Evolutionary conservation across 345 rosid species (phyloP).

Genomic region (Salix brachista): DNA sequence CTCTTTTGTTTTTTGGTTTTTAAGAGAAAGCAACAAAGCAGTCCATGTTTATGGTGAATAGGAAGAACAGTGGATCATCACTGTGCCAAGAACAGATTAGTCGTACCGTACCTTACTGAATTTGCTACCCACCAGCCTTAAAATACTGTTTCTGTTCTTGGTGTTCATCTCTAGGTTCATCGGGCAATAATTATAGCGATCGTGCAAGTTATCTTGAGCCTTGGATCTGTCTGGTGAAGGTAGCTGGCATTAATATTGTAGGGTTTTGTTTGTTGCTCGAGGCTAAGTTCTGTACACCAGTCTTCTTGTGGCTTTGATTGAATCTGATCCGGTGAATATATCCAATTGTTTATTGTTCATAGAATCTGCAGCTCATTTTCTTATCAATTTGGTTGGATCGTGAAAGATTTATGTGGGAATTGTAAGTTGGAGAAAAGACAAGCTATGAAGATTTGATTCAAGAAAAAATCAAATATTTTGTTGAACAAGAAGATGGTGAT

Average conservation of each 20-base stretch:
- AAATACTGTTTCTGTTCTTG: background rate
- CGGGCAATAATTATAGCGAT: background rate
- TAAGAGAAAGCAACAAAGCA: too few relatives aligned
- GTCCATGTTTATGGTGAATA: too few relatives aligned
- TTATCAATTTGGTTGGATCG: background rate
- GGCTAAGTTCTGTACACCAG: background rate
- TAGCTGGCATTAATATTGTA: slow-evolving; percentile 16
- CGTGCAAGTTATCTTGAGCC: background rate
- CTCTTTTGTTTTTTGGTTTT: too few relatives aligned
- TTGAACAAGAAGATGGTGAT: background rate
- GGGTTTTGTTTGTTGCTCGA: background rate
- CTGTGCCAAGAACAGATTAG: background rate
- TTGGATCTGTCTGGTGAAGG: background rate
- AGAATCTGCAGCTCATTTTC: background rate
- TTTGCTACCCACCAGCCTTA: background rate
- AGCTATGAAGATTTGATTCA: background rate
- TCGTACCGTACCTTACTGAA: background rate
- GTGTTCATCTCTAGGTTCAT: slow-evolving; percentile 14
- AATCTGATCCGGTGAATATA: background rate
- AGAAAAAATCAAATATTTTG: background rate
- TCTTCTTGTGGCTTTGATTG: background rate
- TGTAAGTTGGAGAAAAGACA: background rate
- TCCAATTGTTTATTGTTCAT: background rate
- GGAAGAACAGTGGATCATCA: too few relatives aligned
- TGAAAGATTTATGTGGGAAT: background rate